Conservation (phyloP, 2,329 filamentous ascomycete species). For the Colletotrichum limetticola region DNA sequence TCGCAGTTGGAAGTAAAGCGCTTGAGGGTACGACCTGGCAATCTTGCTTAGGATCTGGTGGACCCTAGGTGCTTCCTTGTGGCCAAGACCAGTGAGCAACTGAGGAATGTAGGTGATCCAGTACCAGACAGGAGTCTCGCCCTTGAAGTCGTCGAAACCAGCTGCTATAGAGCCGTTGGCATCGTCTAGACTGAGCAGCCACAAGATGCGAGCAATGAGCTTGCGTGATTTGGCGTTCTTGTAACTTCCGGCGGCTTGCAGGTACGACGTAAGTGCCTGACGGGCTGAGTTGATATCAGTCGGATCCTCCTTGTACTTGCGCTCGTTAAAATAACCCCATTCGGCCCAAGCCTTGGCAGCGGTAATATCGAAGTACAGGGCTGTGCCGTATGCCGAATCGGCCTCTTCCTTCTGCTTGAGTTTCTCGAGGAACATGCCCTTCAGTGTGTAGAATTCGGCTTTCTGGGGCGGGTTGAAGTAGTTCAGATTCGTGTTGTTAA, state of each 20-base stretch:
- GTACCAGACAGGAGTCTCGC: slow-evolving; percentile 97
- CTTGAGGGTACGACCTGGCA: slow-evolving; percentile 94
- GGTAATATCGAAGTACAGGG: slow-evolving; percentile 94
- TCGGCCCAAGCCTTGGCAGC: slow-evolving; percentile 98
- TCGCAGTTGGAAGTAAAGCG: slow-evolving; percentile 93
- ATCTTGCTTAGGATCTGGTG: slow-evolving; percentile 91
- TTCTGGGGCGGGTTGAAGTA: slow-evolving; percentile 98
- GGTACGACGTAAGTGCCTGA: slow-evolving; percentile 93
- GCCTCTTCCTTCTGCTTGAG: slow-evolving; percentile 90
- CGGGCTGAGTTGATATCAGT: slow-evolving; percentile 84
- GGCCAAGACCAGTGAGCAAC: slow-evolving; percentile 87
- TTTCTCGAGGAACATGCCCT: slow-evolving; percentile 99
- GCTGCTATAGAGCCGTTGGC: slow-evolving; percentile 82
- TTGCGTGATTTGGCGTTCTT: slow-evolving; percentile 98
- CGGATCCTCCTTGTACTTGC: slow-evolving; percentile 92
- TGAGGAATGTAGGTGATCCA: slow-evolving; percentile 99
- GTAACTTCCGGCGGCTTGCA: slow-evolving; percentile 95
- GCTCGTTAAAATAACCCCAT: slow-evolving; percentile 98
- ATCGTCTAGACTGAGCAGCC: slow-evolving; percentile 95
- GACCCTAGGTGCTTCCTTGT: slow-evolving; percentile 90
- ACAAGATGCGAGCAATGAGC: slow-evolving; percentile 90
- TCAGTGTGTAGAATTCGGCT: slow-evolving; percentile 98
- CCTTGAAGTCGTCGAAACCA: slow-evolving; percentile 96
- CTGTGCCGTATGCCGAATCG: slow-evolving; percentile 93
- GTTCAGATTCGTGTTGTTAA: slow-evolving; percentile 99